These are phyloP conservation scores for Limonium bicolor DNA, from an alignment of 148 eudicot genomes.

Conservation along the genomic window DNA sequence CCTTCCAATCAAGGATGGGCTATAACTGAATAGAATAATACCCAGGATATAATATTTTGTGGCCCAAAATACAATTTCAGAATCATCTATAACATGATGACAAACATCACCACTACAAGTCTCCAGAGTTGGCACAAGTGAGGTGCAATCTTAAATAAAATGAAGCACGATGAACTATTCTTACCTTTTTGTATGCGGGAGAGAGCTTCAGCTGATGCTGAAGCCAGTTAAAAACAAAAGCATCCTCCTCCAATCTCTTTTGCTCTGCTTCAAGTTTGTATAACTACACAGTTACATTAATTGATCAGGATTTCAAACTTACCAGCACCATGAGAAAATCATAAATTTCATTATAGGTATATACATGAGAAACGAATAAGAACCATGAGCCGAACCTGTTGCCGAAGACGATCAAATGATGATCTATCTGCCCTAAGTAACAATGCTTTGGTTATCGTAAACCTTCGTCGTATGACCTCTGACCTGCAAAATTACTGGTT, in stretches of 20 bases:
- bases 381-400: slow-evolving; percentile 31
- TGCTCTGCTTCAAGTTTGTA: slow-evolving; percentile 63
- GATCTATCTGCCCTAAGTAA: slow-evolving; percentile 63
- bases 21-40: too few relatives aligned
- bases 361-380: too few relatives aligned
- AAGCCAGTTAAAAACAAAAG: slow-evolving; percentile 71
- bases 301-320: not conserved
- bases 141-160: too few relatives aligned
- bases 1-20: too few relatives aligned
- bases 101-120: too few relatives aligned
- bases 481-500: slow-evolving; percentile 22
- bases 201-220: slow-evolving; percentile 71
- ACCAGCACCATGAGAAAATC: not conserved
- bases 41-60: too few relatives aligned
- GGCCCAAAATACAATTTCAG: too few relatives aligned
- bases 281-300: slow-evolving; percentile 24
- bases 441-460: slow-evolving; percentile 56
- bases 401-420: slow-evolving; percentile 50
- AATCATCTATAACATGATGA: too few relatives aligned
- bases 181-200: slow-evolving; percentile 70
- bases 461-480: slow-evolving; percentile 42
- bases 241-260: slow-evolving; percentile 67
- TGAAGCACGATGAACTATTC: too few relatives aligned
- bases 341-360: too few relatives aligned
- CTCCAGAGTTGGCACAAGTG: too few relatives aligned